Evolutionary conservation across 305 asterid species (phyloP), one percentile per base, ranked within the genome.

Genomic region (Stenogyne calaminthoides): DNA sequence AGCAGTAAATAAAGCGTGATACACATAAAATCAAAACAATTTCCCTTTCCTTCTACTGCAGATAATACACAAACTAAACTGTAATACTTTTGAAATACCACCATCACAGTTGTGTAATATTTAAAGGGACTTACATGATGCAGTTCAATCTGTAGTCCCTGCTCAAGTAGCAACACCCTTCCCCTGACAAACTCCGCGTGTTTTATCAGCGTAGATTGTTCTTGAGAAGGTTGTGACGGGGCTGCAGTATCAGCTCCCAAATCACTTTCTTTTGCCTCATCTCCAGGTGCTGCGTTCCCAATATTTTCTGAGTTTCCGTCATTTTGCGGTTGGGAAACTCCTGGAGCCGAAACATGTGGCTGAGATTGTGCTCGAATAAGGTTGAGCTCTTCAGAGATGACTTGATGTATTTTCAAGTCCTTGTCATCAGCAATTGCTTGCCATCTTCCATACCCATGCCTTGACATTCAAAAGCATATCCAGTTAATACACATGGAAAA

Each of bases 381-480:
- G 78, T 87, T 89, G 78, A 89, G 86, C 87, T 92, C 99, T 82
- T 87, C 91, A 77, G 96, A 92, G 64, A 95, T 92, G 63, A 89
- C 79, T 84, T 91, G 97, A 76, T 92, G 97, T 67, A 95, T 70
- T 73, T 80, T 86, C 81, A 95, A 71, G 73, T 87, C 97, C 88
- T 86, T 92, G 86, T 95, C 99, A 72, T 95, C 97, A 73, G 92
- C 89, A 76, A 92, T 86, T 59, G 98, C 87, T 87, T 95, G 98
- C 99, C 99, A 95, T 88, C 97, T 91, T 78, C 98, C 99, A 75
- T 90, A 95, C 60, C 99, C 99, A 82, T 95, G 99, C 73, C 99
- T 93, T 74, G 73, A 80, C 47, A 69, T 71, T 76, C 80, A 67
- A 64, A 82, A 80, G 60, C 47, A 70, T 67, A 60, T 58, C 20